These are phyloP conservation scores for Cryphonectria japonica DNA, from an alignment of 2,329 filamentous ascomycete species.

Conservation along the genomic window DNA sequence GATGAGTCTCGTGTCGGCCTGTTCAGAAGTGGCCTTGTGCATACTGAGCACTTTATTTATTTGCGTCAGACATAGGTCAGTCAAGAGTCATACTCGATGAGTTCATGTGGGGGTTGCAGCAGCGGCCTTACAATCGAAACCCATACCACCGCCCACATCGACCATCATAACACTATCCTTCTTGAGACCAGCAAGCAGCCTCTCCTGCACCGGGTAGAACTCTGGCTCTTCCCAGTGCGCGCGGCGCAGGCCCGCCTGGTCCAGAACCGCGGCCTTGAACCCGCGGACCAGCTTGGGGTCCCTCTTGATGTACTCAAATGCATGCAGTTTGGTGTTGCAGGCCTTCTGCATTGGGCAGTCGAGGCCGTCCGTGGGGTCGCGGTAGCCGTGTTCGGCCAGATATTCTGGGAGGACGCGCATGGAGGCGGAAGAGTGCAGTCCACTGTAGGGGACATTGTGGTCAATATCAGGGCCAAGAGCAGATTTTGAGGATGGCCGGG, in stretches of 20 bases:
- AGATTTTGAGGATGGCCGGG: background rate
- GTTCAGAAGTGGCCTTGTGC: background rate
- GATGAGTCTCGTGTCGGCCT: background rate
- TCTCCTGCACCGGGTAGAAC: constrained; percentile 17
- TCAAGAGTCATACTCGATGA: background rate
- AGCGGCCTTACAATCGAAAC: constrained; percentile 7
- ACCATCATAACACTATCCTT: constrained; percentile 10
- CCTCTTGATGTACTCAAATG: constrained; percentile 15
- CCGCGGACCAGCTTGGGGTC: constrained; percentile 11
- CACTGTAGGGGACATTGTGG: background rate
- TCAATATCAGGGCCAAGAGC: background rate
- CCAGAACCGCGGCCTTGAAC: constrained; percentile 13
- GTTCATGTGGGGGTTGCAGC: background rate
- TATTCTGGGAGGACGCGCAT: background rate
- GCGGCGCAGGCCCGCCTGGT: background rate
- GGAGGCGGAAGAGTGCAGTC: too few relatives aligned
- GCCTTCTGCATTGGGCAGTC: constrained; percentile 17
- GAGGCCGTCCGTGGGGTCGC: constrained; percentile 9
- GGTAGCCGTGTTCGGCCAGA: constrained; percentile 12
- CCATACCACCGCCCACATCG: constrained; percentile 16
- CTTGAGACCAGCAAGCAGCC: constrained; percentile 8
- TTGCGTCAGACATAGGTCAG: background rate
- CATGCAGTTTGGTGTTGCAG: constrained; percentile 16
- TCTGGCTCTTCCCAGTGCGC: constrained; percentile 10
- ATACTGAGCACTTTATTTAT: background rate